phyloP scores from a whole-genome alignment of 257 asterid genomes.

The Ehretia macrophylla region DNA sequence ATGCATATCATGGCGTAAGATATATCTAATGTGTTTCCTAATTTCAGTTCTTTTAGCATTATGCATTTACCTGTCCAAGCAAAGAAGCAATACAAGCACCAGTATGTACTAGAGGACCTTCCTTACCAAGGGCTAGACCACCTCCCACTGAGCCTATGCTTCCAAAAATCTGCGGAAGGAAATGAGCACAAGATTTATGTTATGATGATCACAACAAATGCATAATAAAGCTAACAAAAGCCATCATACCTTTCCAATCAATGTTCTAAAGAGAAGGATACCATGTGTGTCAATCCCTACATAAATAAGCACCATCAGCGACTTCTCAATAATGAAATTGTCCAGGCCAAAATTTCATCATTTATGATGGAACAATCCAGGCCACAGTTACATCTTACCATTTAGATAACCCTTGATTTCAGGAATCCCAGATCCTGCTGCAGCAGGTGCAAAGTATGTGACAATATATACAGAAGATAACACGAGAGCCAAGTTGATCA shows the following conservation, averaged over 20 bases:
- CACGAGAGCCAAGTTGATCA: constrained; percentile 85
- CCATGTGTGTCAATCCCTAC: constrained; percentile 96
- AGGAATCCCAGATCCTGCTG: constrained; percentile 99
- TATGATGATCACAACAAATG: background rate
- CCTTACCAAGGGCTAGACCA: constrained; percentile 98
- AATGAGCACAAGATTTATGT: constrained; percentile 3
- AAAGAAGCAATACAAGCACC: constrained; percentile 99
- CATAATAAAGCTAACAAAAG: constrained; percentile 9
- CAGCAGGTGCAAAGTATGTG: constrained; percentile 93
- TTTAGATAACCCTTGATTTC: constrained; percentile 98
- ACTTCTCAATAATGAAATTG: constrained; percentile 12
- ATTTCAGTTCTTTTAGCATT: background rate
- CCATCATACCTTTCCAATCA: constrained; percentile 80
- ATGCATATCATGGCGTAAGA: background rate
- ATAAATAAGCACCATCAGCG: constrained; percentile 26
- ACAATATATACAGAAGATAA: constrained; percentile 84
- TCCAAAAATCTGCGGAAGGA: constrained; percentile 69
- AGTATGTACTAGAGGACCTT: constrained; percentile 98
- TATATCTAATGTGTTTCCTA: background rate
- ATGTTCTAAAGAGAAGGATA: constrained; percentile 89
- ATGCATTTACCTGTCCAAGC: constrained; percentile 85
- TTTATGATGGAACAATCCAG: constrained; percentile 2
- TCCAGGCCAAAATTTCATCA: constrained; percentile 15
- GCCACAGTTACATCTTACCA: constrained; percentile 36
- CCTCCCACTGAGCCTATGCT: constrained; percentile 99